A percentile compares a stretch with the other conserved stretches of the same genome.
phyloP scores from a whole-genome alignment of 495 filamentous ascomycete species.

The Penicillium coprophilum region DNA sequence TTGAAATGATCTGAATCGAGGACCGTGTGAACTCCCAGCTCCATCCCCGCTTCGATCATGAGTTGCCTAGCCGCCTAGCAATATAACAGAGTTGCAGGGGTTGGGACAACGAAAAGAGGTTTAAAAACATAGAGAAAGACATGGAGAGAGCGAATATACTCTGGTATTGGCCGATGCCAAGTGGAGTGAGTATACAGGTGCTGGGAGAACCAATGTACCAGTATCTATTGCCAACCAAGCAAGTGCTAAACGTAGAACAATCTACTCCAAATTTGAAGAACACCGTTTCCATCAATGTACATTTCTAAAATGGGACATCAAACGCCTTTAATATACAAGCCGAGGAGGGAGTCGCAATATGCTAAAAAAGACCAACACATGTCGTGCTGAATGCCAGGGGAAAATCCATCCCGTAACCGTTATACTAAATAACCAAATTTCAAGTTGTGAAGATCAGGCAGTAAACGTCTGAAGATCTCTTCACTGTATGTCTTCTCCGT shows the following conservation, averaged over 20 bases:
- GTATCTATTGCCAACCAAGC: constrained; percentile 10
- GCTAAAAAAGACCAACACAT: constrained; percentile 21
- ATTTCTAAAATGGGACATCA: constrained; percentile 13
- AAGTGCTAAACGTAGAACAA: constrained; percentile 3
- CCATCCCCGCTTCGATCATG: not conserved
- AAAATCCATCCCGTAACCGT: constrained; percentile 22
- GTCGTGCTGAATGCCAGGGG: constrained; percentile 16
- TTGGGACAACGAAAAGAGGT: not conserved
- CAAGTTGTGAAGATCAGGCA: not conserved
- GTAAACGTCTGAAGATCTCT: not conserved
- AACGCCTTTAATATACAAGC: constrained; percentile 36
- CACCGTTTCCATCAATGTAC: constrained; percentile 19
- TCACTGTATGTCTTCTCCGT: constrained; percentile 37
- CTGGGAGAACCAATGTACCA: constrained; percentile 10
- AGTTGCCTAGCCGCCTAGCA: not conserved
- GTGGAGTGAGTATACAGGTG: not conserved
- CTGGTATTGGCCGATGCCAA: constrained; percentile 3
- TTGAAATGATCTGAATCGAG: constrained; percentile 15
- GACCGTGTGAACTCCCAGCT: not conserved
- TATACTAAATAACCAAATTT: constrained; percentile 20
- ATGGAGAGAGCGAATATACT: constrained; percentile 5
- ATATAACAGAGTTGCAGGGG: not conserved
- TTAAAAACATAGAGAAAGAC: constrained; percentile 8
- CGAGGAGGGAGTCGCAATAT: constrained; percentile 28
- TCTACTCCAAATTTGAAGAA: constrained; percentile 5